Percentiles rank a stretch among this genome's conserved stretches.
These are phyloP conservation scores for Lumnitzera racemosa DNA, from an alignment of 345 rosid species.

Conservation along the genomic window DNA sequence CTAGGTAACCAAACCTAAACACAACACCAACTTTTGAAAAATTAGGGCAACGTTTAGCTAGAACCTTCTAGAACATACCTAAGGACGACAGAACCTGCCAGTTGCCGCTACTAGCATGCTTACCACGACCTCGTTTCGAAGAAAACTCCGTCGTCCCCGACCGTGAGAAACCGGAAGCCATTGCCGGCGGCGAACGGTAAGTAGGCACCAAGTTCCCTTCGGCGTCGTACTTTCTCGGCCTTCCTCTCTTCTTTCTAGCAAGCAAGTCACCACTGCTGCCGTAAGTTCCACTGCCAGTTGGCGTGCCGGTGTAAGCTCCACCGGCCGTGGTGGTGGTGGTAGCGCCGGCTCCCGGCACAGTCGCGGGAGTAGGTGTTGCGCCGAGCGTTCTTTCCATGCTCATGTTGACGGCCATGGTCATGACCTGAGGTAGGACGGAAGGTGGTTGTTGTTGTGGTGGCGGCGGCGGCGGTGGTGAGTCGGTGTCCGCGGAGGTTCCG, in stretches of 20 bases:
- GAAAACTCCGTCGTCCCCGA: slow-evolving; percentile 19
- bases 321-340: slow-evolving; percentile 6
- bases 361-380: no score
- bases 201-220: slow-evolving; percentile 33
- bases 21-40: not conserved
- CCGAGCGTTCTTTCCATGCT: no score
- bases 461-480: no score
- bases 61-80: slow-evolving; percentile 34
- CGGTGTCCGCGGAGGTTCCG: no score
- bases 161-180: slow-evolving; percentile 24
- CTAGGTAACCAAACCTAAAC: not conserved
- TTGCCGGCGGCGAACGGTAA: slow-evolving; percentile 4
- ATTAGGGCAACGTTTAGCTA: slow-evolving; percentile 18
- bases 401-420: no score
- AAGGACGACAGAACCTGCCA: slow-evolving; percentile 58
- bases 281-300: not conserved
- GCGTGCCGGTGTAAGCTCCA: slow-evolving; percentile 2
- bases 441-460: no score
- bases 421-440: no score
- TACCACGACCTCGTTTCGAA: slow-evolving; percentile 42
- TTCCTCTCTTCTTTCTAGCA: slow-evolving; percentile 43
- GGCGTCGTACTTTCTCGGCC: slow-evolving; percentile 39
- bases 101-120: slow-evolving; percentile 50
- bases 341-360: no score
- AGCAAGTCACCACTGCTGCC: slow-evolving; percentile 12